A percentile compares a stretch with the other conserved stretches of the same genome.
phyloP scores from a whole-genome alignment of 73 alveolate species.

The Paramecium pentaurelia region DNA sequence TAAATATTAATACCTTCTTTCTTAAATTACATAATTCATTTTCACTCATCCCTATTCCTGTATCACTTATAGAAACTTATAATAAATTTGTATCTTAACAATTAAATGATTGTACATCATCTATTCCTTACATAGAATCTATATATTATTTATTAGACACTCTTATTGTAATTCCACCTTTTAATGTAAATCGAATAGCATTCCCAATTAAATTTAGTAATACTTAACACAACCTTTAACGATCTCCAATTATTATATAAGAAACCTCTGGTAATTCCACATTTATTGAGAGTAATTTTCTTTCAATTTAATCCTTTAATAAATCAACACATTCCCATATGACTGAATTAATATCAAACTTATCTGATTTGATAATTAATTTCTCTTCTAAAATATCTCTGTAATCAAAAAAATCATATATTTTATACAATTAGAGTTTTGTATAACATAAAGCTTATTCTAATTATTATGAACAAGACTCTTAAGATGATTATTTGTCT shows the following conservation, averaged over 20 bases:
- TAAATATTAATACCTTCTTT: neutral
- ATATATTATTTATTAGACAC: neutral
- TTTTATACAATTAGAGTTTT: neutral
- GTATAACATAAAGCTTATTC: neutral
- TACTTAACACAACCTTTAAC: neutral
- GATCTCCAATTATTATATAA: neutral
- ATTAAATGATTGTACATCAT: neutral
- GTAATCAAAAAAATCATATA: neutral
- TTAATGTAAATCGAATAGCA: neutral
- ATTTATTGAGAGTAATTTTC: neutral
- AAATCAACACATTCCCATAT: constrained; percentile 23
- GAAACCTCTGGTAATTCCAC: neutral
- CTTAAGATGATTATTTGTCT: neutral
- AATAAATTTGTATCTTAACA: neutral
- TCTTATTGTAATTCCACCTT: neutral
- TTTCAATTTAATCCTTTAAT: neutral
- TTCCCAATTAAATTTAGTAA: neutral
- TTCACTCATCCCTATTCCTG: constrained; percentile 36
- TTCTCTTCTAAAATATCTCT: neutral
- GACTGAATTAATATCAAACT: neutral
- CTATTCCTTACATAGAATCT: constrained; percentile 21
- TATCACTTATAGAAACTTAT: neutral
- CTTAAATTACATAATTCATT: neutral
- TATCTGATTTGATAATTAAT: neutral
- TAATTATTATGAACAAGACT: neutral